Evolutionary conservation across 352 stramenopile species (phyloP).

Genomic region (Phytopythium vexans): DNA sequence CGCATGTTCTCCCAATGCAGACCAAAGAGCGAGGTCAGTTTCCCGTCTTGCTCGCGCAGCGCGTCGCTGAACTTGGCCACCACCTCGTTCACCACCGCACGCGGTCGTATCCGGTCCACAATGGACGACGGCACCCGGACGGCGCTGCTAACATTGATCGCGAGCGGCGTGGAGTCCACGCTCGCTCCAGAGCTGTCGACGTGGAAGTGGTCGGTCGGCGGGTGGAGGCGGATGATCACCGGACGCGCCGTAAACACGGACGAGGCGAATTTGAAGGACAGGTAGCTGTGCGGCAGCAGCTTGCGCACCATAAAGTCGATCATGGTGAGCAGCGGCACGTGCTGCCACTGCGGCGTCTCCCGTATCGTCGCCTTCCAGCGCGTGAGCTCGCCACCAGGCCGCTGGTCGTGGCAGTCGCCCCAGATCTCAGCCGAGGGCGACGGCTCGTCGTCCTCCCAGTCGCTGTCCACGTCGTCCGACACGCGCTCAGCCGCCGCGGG

Average conservation of each 20-base stretch:
- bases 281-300: slow-evolving; percentile 53
- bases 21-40: slow-evolving; percentile 48
- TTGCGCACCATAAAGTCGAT: slow-evolving; percentile 52
- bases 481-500: slow-evolving; percentile 12
- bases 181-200: neutral
- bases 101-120: neutral
- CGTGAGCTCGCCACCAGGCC: slow-evolving; percentile 21
- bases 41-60: slow-evolving; percentile 21
- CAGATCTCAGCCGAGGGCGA: slow-evolving; percentile 15
- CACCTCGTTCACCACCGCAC: slow-evolving; percentile 8
- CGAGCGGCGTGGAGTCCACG: slow-evolving; percentile 2
- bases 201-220: slow-evolving; percentile 5
- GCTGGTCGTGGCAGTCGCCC: slow-evolving; percentile 41
- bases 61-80: slow-evolving; percentile 21
- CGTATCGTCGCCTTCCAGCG: slow-evolving; percentile 36
- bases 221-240: slow-evolving; percentile 39
- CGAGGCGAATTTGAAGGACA: slow-evolving; percentile 56
- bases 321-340: slow-evolving; percentile 43
- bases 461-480: slow-evolving; percentile 28
- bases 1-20: slow-evolving; percentile 65
- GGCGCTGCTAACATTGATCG: slow-evolving; percentile 9
- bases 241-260: slow-evolving; percentile 50
- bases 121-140: slow-evolving; percentile 8
- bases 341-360: slow-evolving; percentile 44
- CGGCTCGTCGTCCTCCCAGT: slow-evolving; percentile 46